These are phyloP conservation scores for Skeletonema tropicum DNA, from an alignment of 108 stramenopile genomes.

Conservation along the genomic window DNA sequence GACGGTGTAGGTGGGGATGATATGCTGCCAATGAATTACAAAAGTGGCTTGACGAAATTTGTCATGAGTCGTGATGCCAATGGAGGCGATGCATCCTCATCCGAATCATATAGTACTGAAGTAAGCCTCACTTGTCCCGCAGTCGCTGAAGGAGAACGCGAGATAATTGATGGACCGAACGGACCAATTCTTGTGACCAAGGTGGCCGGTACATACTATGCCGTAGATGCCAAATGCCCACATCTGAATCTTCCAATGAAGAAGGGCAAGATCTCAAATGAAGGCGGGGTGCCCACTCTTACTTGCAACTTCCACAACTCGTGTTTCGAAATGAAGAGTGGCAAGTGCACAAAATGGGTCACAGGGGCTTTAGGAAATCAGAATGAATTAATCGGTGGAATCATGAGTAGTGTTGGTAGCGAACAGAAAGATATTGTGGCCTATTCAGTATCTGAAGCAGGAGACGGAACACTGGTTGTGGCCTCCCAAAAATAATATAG, in stretches of 20 bases:
- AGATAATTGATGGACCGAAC: constrained; percentile 33
- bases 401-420: constrained; percentile 49
- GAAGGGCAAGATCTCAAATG: constrained; percentile 41
- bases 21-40: constrained; percentile 82
- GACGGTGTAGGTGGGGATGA: constrained; percentile 64
- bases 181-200: constrained; percentile 51
- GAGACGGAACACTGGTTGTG: constrained; percentile 31
- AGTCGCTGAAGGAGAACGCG: constrained; percentile 40
- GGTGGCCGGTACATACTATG: constrained; percentile 42
- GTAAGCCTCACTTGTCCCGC: constrained; percentile 24
- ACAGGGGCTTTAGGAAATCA: constrained; percentile 44
- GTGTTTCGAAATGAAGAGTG: constrained; percentile 43
- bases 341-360: constrained; percentile 47
- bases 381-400: constrained; percentile 42
- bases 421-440: constrained; percentile 38
- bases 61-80: constrained; percentile 64
- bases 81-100: constrained; percentile 5
- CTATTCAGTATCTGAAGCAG: constrained; percentile 34
- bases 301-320: constrained; percentile 57
- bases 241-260: constrained; percentile 58
- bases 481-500: neutral
- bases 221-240: constrained; percentile 54
- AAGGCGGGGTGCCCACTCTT: constrained; percentile 28
- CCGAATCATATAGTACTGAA: neutral
- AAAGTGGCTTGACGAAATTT: constrained; percentile 80